phyloP scores from a whole-genome alignment of 441 rosid species.

The Rhodomyrtus psidioides region DNA sequence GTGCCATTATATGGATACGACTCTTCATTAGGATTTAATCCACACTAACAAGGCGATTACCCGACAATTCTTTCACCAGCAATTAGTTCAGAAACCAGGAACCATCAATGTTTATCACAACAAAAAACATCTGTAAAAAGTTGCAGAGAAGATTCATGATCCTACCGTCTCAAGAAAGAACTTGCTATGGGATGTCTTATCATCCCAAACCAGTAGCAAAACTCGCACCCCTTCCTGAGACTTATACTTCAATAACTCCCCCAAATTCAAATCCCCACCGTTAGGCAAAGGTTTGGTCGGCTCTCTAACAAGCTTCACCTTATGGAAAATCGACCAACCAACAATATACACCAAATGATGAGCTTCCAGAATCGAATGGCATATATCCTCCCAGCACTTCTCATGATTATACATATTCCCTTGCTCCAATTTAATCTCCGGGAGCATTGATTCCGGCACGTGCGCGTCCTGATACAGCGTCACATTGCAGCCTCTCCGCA shows the following conservation, averaged over 20 bases:
- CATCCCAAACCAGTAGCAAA: slow-evolving; percentile 79
- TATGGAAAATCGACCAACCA: slow-evolving; percentile 74
- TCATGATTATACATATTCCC: slow-evolving; percentile 38
- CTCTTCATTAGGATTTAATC: background rate
- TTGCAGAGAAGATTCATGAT: background rate
- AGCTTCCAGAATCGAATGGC: slow-evolving; percentile 73
- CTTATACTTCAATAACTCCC: slow-evolving; percentile 71
- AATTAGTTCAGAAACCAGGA: background rate
- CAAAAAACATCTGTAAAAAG: background rate
- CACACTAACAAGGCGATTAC: background rate
- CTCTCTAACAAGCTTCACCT: slow-evolving; percentile 65
- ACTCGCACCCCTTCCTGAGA: slow-evolving; percentile 85
- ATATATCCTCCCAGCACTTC: slow-evolving; percentile 85
- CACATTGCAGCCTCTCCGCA: slow-evolving; percentile 43
- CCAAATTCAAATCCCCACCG: slow-evolving; percentile 58
- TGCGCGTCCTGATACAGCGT: slow-evolving; percentile 86
- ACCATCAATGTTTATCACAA: background rate
- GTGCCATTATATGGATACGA: background rate
- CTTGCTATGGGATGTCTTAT: slow-evolving; percentile 70
- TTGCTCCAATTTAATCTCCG: slow-evolving; percentile 49
- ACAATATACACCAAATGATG: slow-evolving; percentile 69
- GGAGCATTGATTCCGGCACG: slow-evolving; percentile 28
- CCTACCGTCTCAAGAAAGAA: slow-evolving; percentile 65
- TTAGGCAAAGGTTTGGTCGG: slow-evolving; percentile 43
- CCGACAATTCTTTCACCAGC: background rate